Base-by-base conservation (phyloP, 2,329 filamentous ascomycete species). In the Colletotrichum chlorophyti region DNA sequence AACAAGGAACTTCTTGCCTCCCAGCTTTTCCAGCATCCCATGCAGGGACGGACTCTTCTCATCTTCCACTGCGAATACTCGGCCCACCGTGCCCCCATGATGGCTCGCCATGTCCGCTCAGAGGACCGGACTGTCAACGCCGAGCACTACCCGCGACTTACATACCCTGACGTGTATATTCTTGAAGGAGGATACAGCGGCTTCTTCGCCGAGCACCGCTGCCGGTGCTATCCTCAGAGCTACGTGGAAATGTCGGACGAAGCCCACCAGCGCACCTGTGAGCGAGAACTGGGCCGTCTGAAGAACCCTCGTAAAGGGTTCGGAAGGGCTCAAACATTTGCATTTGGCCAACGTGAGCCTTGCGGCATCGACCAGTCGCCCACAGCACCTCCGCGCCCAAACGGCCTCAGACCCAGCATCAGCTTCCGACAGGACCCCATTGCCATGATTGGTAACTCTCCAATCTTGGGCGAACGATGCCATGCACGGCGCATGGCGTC, bases 51-150 rank as follows among this genome's bases (percentile, higher is more conserved):
- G 65, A 95, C 93, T 0, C 81, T 97, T 10, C 76, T 99, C 62
- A 88, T 99, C 65, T 91, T 99, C 68, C 95, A 99, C 78, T 99
- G 95, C 84, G 95, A 99, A 77, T 99, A 98, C 76, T 98, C 95
- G 29, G 94, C 92, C 34, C 94, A 98, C 73, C 91, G 95, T 62
- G 95, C 95, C 41, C 95, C 95, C 42, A 88, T 97, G 63, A 98
- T 98, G 90, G 95, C 95, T 46, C 93, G 95, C 68, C 92, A 93
- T 73, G 87, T 99, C 61, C 93, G 95, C 65, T 89, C 92, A 60
- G 88, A 91, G 70, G 95, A 99, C 74, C 91, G 95, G 59, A 86
- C 87, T 32, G 82, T 87, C 69, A 99, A 99, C 74, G 86, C 87
- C 51, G 91, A 95, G 72, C 83, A 84, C 64, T 99, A 98, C 70